Conservation (phyloP, 1,284 basidiomycete genomes). For the Leccinum fallax region DNA sequence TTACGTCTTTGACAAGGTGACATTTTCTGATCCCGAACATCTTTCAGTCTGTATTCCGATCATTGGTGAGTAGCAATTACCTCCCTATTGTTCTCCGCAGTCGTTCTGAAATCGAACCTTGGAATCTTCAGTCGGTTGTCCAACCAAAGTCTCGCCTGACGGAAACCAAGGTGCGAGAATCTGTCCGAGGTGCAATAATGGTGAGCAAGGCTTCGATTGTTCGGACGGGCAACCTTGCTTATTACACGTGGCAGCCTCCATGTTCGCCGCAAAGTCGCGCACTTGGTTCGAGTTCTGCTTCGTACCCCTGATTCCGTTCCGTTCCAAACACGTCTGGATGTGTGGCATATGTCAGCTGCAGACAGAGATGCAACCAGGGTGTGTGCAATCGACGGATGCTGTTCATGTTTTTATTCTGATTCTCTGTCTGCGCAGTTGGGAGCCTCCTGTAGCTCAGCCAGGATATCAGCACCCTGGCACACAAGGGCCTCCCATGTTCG, state of each 20-base stretch:
- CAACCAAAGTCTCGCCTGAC: slow-evolving; percentile 47
- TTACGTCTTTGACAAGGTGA: background rate
- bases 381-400: background rate
- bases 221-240: background rate
- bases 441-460: slow-evolving; percentile 39
- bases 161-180: slow-evolving; percentile 45
- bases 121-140: slow-evolving; percentile 48
- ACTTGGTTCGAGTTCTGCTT: slow-evolving; percentile 57
- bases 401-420: background rate
- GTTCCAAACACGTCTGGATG: slow-evolving; percentile 48
- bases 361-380: slow-evolving; percentile 48
- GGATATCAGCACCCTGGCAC: slow-evolving; percentile 36
- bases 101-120: slow-evolving; percentile 11
- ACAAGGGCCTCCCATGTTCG: slow-evolving; percentile 11
- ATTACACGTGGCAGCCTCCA: slow-evolving; percentile 38
- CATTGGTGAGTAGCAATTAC: slow-evolving; percentile 39
- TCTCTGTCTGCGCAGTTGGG: slow-evolving; percentile 41
- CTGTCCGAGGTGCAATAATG: slow-evolving; percentile 54
- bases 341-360: slow-evolving; percentile 55
- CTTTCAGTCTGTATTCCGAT: slow-evolving; percentile 51
- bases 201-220: slow-evolving; percentile 27
- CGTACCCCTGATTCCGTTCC: slow-evolving; percentile 51
- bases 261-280: slow-evolving; percentile 49
- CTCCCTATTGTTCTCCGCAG: slow-evolving; percentile 8
- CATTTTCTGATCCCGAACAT: background rate